Evolutionary conservation across 495 filamentous ascomycete genomes (phyloP).

Genomic region (Xylaria intraflava): DNA sequence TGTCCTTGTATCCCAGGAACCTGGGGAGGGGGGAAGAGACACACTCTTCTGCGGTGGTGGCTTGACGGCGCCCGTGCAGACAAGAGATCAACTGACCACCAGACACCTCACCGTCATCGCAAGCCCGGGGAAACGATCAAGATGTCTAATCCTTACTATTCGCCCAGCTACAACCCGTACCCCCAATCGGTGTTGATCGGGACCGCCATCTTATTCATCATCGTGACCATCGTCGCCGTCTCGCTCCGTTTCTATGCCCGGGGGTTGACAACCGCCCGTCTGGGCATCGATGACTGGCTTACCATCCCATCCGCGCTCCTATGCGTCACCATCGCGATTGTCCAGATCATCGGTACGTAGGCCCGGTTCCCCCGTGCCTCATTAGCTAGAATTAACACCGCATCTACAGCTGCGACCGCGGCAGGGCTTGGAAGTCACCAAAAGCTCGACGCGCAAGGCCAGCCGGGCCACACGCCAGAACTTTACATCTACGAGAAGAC

Average conservation of each 20-base stretch:
- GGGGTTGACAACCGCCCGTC: neutral
- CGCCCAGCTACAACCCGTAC: constrained; percentile 10
- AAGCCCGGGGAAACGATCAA: neutral
- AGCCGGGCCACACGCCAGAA: neutral
- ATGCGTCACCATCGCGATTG: constrained; percentile 3
- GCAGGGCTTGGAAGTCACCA: constrained; percentile 7
- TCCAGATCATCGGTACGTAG: constrained; percentile 12
- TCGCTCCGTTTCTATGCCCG: constrained; percentile 10
- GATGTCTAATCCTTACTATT: constrained; percentile 8
- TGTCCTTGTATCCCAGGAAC: no score
- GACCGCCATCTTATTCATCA: constrained; percentile 11
- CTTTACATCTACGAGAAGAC: constrained; percentile 12
- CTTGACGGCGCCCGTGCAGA: no score
- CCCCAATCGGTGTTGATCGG: constrained; percentile 8
- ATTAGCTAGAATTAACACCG: neutral
- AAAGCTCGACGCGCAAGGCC: neutral
- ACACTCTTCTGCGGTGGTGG: no score
- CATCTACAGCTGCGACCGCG: neutral
- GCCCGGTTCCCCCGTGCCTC: neutral
- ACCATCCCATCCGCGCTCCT: constrained; percentile 4
- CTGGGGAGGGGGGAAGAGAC: no score
- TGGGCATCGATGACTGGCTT: constrained; percentile 15
- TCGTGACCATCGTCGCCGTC: constrained; percentile 4
- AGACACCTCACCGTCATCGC: neutral
- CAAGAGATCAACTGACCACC: neutral